Percentiles rank a stretch among this genome's conserved stretches.
Conservation (phyloP, 257 asterid genomes). For the Solanum boliviense region DNA sequence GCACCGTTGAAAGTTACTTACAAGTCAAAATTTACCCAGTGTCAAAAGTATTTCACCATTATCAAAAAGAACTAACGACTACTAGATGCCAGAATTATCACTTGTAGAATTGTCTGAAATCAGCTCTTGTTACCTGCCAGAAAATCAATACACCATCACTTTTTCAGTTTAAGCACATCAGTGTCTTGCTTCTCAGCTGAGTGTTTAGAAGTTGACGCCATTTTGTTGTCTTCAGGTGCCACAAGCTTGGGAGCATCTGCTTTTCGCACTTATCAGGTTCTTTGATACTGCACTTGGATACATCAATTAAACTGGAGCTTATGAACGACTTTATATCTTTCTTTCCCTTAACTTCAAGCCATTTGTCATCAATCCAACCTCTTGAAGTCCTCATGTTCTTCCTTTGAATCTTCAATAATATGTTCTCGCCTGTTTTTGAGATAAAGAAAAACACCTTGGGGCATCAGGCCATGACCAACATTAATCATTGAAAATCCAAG, state of each 20-base stretch:
- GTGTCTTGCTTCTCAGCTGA: not conserved
- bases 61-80: not conserved
- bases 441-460: not conserved
- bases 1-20: not conserved
- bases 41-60: not conserved
- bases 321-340: conserved; percentile 30
- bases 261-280: not conserved
- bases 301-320: not conserved
- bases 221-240: not conserved
- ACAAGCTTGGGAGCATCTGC: not conserved
- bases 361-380: conserved; percentile 42
- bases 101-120: not conserved
- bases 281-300: not conserved
- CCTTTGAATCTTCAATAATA: conserved; percentile 19
- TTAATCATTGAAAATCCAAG: not conserved
- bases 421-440: conserved; percentile 28
- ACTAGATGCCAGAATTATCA: not conserved
- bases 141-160: not conserved
- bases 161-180: not conserved
- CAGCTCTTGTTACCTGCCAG: not conserved
- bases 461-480: not conserved
- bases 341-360: conserved; percentile 29
- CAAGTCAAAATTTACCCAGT: not conserved
- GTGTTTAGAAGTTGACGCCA: not conserved
- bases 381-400: conserved; percentile 32